These are phyloP conservation scores for Fistulifera pelliculosa DNA, from an alignment of 108 stramenopile genomes.

Conservation along the genomic window DNA sequence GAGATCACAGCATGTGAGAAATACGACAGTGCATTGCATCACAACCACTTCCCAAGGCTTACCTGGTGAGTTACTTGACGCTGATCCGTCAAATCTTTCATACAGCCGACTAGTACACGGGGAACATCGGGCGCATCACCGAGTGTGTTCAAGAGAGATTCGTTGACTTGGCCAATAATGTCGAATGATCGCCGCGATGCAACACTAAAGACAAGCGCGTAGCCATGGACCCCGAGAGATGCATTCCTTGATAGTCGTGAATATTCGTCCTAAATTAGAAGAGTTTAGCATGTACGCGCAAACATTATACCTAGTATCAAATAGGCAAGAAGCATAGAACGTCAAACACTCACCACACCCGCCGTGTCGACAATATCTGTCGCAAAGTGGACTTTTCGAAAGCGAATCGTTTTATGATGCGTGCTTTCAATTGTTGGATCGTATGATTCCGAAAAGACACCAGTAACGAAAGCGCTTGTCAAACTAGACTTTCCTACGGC, in stretches of 20 bases:
- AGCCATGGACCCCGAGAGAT: constrained; percentile 80
- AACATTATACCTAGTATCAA: neutral
- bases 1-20: neutral
- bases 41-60: neutral
- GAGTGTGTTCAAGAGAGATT: constrained; percentile 61
- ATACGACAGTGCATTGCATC: neutral
- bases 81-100: constrained; percentile 47
- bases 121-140: constrained; percentile 81
- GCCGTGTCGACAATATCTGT: constrained; percentile 93
- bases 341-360: constrained; percentile 53
- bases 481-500: constrained; percentile 83
- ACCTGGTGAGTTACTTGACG: constrained; percentile 7
- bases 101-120: constrained; percentile 80
- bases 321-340: no score
- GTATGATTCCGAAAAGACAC: constrained; percentile 71
- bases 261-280: constrained; percentile 72
- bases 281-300: neutral
- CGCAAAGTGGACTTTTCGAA: constrained; percentile 81
- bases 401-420: constrained; percentile 76
- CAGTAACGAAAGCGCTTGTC: constrained; percentile 72
- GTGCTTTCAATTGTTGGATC: constrained; percentile 88
- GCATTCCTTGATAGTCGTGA: constrained; percentile 82
- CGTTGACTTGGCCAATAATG: constrained; percentile 70
- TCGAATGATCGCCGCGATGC: constrained; percentile 70
- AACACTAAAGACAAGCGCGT: constrained; percentile 71